phyloP scores from a whole-genome alignment of 2,329 filamentous ascomycete species.

The Diaporthe ilicicola region DNA sequence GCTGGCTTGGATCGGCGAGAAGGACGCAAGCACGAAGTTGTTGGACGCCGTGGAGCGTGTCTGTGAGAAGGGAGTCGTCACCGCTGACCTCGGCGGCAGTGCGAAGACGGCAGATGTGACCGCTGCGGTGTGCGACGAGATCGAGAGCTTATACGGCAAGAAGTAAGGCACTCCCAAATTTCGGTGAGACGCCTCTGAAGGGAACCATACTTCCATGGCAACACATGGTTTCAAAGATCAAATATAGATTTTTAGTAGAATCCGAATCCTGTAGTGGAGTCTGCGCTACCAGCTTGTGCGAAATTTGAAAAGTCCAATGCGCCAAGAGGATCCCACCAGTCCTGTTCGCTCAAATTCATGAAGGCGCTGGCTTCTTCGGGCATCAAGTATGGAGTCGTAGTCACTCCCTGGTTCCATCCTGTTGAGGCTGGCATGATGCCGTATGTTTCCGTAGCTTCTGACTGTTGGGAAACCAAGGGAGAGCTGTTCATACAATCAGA shows the following conservation, averaged over 20 bases:
- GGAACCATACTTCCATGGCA: neutral
- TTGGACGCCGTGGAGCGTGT: slow-evolving; percentile 60
- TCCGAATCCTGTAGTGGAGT: slow-evolving; percentile 31
- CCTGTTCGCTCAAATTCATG: slow-evolving; percentile 17
- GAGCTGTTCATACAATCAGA: neutral
- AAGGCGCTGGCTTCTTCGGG: neutral
- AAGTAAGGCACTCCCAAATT: neutral
- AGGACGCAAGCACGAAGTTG: slow-evolving; percentile 54
- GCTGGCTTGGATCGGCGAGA: slow-evolving; percentile 61
- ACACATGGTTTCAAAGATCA: neutral
- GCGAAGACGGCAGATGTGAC: slow-evolving; percentile 38
- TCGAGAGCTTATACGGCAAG: slow-evolving; percentile 28
- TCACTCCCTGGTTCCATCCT: neutral
- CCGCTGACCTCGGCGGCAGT: slow-evolving; percentile 58
- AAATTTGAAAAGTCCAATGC: slow-evolving; percentile 37
- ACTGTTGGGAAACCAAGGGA: neutral
- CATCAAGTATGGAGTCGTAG: neutral
- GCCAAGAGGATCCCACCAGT: slow-evolving; percentile 35
- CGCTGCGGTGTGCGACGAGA: slow-evolving; percentile 34
- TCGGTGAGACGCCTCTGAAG: too few species aligned
- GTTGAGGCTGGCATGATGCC: neutral
- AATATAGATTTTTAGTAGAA: slow-evolving; percentile 18
- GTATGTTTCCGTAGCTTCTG: neutral
- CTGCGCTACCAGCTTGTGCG: slow-evolving; percentile 33
- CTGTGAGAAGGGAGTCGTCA: slow-evolving; percentile 56